phyloP scores from a whole-genome alignment of 139 green algal genomes.

The Pleodorina starrii region DNA sequence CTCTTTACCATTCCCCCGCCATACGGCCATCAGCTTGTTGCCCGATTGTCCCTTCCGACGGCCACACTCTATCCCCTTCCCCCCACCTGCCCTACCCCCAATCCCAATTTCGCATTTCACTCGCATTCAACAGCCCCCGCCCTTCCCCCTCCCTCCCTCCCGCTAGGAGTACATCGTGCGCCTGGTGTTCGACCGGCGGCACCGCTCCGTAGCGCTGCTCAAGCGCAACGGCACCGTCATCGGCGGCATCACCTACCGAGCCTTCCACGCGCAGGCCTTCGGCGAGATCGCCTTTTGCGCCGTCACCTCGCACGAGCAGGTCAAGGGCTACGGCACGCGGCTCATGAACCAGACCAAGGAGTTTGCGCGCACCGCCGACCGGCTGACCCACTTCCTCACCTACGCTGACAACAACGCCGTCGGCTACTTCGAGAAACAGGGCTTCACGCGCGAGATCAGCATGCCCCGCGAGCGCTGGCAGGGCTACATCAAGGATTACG shows the following conservation, averaged over 20 bases:
- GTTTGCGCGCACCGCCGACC: conserved; percentile 84
- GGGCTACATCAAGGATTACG: conserved; percentile 99
- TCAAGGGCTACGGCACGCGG: conserved; percentile 94
- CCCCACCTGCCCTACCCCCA: conserved; percentile 69
- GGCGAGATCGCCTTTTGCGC: conserved; percentile 99
- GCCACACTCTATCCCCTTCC: too few relatives aligned
- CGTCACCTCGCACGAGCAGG: conserved; percentile 91
- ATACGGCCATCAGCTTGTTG: too few relatives aligned
- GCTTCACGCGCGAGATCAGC: conserved; percentile 92
- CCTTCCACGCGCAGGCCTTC: conserved; percentile 85
- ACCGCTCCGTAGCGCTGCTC: conserved; percentile 84
- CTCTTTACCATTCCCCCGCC: too few relatives aligned
- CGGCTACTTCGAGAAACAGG: conserved; percentile 98
- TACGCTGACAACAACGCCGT: conserved; percentile 99
- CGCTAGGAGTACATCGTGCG: conserved; percentile 96
- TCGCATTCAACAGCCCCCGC: not conserved
- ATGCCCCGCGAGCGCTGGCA: conserved; percentile 82
- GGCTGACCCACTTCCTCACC: conserved; percentile 94
- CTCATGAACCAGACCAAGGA: conserved; percentile 98
- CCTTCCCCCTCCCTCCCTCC: conserved; percentile 59
- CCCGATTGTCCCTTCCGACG: too few relatives aligned
- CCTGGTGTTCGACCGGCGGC: conserved; percentile 90
- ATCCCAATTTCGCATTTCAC: not conserved
- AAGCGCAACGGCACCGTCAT: conserved; percentile 78
- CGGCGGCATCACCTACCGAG: conserved; percentile 96